These are phyloP conservation scores for Nitzschia sp. DNA, from an alignment of 108 stramenopile species.

Conservation along the genomic window DNA sequence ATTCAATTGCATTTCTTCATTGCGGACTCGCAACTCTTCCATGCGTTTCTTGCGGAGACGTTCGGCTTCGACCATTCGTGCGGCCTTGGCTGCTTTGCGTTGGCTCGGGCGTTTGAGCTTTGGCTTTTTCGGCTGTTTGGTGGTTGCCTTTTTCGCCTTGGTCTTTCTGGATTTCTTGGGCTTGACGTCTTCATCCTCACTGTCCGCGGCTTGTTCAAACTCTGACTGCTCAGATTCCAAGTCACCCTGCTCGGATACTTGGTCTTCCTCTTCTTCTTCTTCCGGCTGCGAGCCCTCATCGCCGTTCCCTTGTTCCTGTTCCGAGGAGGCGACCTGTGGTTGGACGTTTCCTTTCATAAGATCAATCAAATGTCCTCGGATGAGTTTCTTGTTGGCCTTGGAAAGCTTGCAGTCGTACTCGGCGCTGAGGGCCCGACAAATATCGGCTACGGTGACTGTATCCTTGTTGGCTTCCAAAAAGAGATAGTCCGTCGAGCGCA, in stretches of 20 bases:
- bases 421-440: conserved; percentile 18
- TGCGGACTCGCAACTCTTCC: conserved; percentile 70
- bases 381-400: conserved; percentile 21
- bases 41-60: conserved; percentile 58
- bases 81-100: conserved; percentile 31
- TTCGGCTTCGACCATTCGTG: conserved; percentile 22
- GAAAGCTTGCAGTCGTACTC: conserved; percentile 23
- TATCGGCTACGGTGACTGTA: conserved; percentile 31
- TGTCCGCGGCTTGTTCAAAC: not conserved
- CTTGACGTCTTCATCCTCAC: conserved; percentile 12
- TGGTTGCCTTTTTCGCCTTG: conserved; percentile 6
- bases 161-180: conserved; percentile 6
- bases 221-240: not conserved
- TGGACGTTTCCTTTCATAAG: conserved; percentile 19
- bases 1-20: conserved; percentile 71
- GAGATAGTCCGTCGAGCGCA: conserved; percentile 25
- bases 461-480: conserved; percentile 34
- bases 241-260: conserved; percentile 10
- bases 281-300: not conserved
- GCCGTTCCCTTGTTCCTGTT: not conserved
- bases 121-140: conserved; percentile 37
- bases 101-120: conserved; percentile 41
- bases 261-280: conserved; percentile 1
- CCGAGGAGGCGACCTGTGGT: not conserved
- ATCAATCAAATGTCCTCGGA: conserved; percentile 26